Percentiles rank a stretch among this genome's conserved stretches.
phyloP scores from a whole-genome alignment of 352 stramenopile species.

The Pythium oligandrum region DNA sequence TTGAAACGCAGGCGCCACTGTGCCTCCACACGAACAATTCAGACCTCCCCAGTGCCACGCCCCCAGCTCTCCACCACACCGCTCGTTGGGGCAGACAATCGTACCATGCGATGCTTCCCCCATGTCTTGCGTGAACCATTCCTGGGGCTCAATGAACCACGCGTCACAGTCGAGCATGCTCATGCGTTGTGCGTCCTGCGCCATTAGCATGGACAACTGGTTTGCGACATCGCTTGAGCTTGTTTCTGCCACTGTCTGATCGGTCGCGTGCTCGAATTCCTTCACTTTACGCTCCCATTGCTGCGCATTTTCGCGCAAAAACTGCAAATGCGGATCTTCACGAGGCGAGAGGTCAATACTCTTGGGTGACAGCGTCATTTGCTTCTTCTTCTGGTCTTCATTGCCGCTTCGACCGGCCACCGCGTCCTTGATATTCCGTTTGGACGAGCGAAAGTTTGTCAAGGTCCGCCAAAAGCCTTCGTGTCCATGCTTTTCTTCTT shows the following conservation, averaged over 20 bases:
- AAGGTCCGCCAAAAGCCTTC: slow-evolving; percentile 5
- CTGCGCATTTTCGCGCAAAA: slow-evolving; percentile 5
- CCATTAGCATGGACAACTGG: slow-evolving; percentile 7
- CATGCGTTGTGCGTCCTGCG: slow-evolving; percentile 1
- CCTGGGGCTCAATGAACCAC: slow-evolving; percentile 11
- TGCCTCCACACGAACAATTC: slow-evolving; percentile 26
- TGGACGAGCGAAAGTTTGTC: slow-evolving; percentile 8
- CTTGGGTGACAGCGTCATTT: slow-evolving; percentile 1
- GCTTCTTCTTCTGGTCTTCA: slow-evolving; percentile 14
- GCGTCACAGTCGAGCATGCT: not conserved
- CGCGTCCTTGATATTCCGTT: slow-evolving; percentile 4
- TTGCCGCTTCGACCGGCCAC: not conserved
- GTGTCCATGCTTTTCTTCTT: not conserved
- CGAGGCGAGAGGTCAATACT: slow-evolving; percentile 11
- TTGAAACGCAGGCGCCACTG: slow-evolving; percentile 35
- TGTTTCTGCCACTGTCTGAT: too few relatives aligned
- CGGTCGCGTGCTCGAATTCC: slow-evolving; percentile 1
- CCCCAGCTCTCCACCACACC: slow-evolving; percentile 5
- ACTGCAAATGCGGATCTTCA: slow-evolving; percentile 1
- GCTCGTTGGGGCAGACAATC: slow-evolving; percentile 13
- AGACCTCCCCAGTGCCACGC: slow-evolving; percentile 10
- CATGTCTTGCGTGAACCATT: slow-evolving; percentile 9
- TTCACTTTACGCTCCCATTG: slow-evolving; percentile 8
- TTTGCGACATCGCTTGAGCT: not conserved
- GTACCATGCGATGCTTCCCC: slow-evolving; percentile 1